Base-by-base conservation (phyloP, 2,329 filamentous ascomycete species). In the Aureobasidium namibiae region DNA sequence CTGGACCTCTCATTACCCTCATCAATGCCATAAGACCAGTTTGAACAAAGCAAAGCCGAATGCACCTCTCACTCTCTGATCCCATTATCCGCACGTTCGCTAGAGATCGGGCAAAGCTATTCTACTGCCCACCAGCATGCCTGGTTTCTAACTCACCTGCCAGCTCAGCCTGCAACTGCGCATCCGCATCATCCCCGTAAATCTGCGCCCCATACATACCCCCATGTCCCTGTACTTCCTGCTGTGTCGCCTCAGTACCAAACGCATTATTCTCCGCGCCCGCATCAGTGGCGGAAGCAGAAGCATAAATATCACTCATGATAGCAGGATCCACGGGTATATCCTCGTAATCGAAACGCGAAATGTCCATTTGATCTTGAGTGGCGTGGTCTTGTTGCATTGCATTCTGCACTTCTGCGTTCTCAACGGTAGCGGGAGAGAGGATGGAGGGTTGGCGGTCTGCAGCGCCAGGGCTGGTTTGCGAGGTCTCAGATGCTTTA, bases 391-490 rank as follows among this genome's bases (percentile, higher is more conserved):
- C 14, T 4, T 21, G 44, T n/a, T 42, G 39, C 36, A 45, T 29
- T 14, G 45, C 45, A 10, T 49, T 49, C 9, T 34, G 29, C 2
- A 49, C 6, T 49, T 39, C 61, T 69, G 38, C 29, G 18, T 45
- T 24, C 60, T 26, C 21, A 44, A 18, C 16, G 6, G 50, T 21
- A 11, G 48, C 34, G n/a, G 26, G 41, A 4, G 34, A 36, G 11
- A 42, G 29, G 24, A 33, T 34, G 6, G 33, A 14, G 1, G 38
- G 48, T 29, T 23, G 23, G 2, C 33, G 31, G 7, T 31, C 41
- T 24, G 1, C 13, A 26, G 33, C 50, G 13, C 21, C 33, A 6
- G 59, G 50, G 41, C 39, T 62, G 66, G 64, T 63, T 73, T 74
- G 38, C 69, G 67, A 61, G 72, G 69, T 29, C 18, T 59, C 42